Conservation (phyloP, 768 basidiomycete genomes). For the Termitomyces sp. region DNA sequence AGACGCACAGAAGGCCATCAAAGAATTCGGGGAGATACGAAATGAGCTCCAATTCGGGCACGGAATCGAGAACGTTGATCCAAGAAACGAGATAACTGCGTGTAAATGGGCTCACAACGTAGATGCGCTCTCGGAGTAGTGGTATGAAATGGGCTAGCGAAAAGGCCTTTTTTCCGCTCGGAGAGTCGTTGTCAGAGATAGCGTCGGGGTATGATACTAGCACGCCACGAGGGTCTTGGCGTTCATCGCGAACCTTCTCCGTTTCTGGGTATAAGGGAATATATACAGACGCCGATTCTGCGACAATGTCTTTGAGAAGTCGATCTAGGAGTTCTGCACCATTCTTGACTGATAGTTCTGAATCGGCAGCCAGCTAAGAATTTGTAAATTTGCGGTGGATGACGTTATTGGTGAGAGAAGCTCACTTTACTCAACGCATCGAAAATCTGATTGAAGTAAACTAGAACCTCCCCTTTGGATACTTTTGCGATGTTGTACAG, state of each 20-base stretch:
- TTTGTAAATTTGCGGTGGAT: neutral
- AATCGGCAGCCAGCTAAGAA: conserved; percentile 87
- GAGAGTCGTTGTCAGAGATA: conserved; percentile 33
- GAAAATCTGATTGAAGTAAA: conserved; percentile 98
- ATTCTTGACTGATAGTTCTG: conserved; percentile 95
- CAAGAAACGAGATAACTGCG: conserved; percentile 95
- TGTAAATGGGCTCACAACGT: conserved; percentile 94
- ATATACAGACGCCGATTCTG: conserved; percentile 93
- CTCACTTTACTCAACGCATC: conserved; percentile 94
- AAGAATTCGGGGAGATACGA: conserved; percentile 93
- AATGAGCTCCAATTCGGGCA: conserved; percentile 94
- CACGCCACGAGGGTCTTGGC: conserved; percentile 54
- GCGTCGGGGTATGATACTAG: conserved; percentile 64
- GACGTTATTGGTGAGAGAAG: neutral
- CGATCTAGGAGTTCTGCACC: conserved; percentile 96
- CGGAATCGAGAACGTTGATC: conserved; percentile 93
- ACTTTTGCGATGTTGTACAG: conserved; percentile 98
- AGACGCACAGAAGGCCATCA: conserved; percentile 85
- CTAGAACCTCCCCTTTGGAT: conserved; percentile 92
- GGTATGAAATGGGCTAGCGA: conserved; percentile 95
- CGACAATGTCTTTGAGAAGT: conserved; percentile 96
- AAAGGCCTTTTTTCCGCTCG: conserved; percentile 71
- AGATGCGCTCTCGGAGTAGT: conserved; percentile 86
- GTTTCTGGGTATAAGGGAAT: conserved; percentile 85
- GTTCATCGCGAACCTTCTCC: conserved; percentile 60